Conservation (phyloP, 2,329 filamentous ascomycete species). For the Scedosporium apiospermum region DNA sequence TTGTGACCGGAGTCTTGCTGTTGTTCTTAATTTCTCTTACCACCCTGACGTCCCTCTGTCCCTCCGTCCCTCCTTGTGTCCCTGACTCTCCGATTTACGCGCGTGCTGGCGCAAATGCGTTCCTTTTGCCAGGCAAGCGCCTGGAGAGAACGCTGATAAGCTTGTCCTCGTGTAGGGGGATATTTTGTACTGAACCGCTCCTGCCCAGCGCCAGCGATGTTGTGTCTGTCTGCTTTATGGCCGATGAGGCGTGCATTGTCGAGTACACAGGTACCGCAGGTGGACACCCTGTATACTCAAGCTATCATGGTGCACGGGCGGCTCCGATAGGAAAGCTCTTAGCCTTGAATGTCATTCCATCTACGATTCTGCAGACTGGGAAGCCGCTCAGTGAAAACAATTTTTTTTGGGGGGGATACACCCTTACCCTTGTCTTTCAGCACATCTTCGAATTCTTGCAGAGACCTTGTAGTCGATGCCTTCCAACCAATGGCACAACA, state of each 20-base stretch:
- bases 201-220: background rate
- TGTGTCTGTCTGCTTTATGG: background rate
- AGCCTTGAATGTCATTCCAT: too few relatives aligned
- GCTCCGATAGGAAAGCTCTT: background rate
- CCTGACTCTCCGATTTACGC: background rate
- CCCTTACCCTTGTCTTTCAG: too few relatives aligned
- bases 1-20: conserved; percentile 7
- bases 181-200: background rate
- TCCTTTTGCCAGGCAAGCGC: background rate
- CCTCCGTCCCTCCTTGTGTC: background rate
- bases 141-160: background rate
- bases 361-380: too few relatives aligned
- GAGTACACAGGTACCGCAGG: background rate
- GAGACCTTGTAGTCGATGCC: too few relatives aligned
- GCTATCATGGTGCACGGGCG: background rate
- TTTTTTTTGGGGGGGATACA: background rate
- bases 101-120: background rate
- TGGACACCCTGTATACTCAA: background rate
- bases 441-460: too few relatives aligned
- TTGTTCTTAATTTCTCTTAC: conserved; percentile 4
- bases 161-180: background rate
- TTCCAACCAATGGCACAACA: background rate
- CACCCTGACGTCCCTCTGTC: background rate
- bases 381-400: background rate
- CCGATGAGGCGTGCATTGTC: background rate